phyloP scores from a whole-genome alignment of 2,329 filamentous ascomycete genomes.

The Mariannaea sp. region DNA sequence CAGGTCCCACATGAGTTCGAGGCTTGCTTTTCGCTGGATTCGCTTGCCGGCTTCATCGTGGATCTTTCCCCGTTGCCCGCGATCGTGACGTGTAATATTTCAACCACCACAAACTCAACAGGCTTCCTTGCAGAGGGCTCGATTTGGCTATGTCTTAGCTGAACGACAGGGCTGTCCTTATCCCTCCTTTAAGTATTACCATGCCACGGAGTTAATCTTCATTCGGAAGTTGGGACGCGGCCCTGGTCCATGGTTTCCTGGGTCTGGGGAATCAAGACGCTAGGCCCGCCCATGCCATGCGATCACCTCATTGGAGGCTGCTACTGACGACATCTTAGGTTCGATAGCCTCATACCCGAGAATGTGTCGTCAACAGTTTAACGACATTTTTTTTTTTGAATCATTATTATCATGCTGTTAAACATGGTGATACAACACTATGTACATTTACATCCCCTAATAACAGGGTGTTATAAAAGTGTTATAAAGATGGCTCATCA shows the following conservation, averaged over 20 bases:
- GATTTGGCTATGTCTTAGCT: background rate
- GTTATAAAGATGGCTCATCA: background rate
- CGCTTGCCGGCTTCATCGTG: background rate
- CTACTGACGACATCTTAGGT: constrained; percentile 16
- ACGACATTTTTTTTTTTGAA: too few relatives aligned
- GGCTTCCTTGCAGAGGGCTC: too few relatives aligned
- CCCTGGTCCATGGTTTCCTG: constrained; percentile 9
- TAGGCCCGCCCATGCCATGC: background rate
- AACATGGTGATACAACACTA: too few relatives aligned
- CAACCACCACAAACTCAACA: background rate
- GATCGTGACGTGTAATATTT: background rate
- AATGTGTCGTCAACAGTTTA: background rate
- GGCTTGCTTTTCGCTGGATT: background rate
- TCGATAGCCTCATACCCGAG: constrained; percentile 19
- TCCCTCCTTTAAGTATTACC: constrained; percentile 1
- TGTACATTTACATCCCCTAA: background rate
- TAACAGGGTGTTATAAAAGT: too few relatives aligned
- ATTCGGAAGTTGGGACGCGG: constrained; percentile 19
- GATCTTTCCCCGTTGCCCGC: background rate
- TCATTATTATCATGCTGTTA: too few relatives aligned
- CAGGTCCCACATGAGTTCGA: constrained; percentile 20
- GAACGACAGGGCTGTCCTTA: background rate
- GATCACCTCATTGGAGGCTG: constrained; percentile 11
- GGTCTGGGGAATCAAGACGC: constrained; percentile 4
- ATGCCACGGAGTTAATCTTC: constrained; percentile 7